Conservation (phyloP, 352 stramenopile species). For the Phytophthora tubulina region DNA sequence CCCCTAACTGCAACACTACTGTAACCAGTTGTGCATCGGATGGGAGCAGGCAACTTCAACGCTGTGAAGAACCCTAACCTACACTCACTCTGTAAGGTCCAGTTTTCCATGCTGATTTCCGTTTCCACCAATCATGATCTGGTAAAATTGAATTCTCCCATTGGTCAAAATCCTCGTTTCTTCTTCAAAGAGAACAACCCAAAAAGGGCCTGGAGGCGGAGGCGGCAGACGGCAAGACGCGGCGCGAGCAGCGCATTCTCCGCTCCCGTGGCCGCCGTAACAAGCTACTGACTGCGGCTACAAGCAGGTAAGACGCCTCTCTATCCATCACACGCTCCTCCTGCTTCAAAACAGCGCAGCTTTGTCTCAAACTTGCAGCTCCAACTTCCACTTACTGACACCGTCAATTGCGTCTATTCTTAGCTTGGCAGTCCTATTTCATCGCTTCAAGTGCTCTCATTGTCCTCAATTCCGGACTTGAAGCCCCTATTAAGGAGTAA, state of each 20-base stretch:
- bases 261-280: not conserved
- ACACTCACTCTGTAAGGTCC: too few relatives aligned
- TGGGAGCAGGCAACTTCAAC: too few relatives aligned
- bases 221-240: constrained; percentile 33
- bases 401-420: constrained; percentile 29
- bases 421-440: constrained; percentile 17
- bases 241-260: constrained; percentile 13
- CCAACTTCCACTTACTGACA: constrained; percentile 14
- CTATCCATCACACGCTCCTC: not conserved
- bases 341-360: not conserved
- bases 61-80: too few relatives aligned
- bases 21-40: too few relatives aligned
- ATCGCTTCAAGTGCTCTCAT: not conserved
- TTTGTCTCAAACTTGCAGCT: constrained; percentile 4
- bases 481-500: constrained; percentile 6
- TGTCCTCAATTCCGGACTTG: constrained; percentile 3
- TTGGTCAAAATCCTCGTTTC: constrained; percentile 29
- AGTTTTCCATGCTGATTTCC: not conserved
- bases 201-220: constrained; percentile 30
- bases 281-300: not conserved
- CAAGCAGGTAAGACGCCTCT: constrained; percentile 17
- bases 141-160: constrained; percentile 1
- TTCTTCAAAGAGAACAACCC: constrained; percentile 50
- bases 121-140: constrained; percentile 5
- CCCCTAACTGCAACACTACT: too few relatives aligned